Evolutionary conservation across 768 basidiomycete genomes (phyloP), one percentile per base, ranked within the genome.

Genomic region (Mycena pura): DNA sequence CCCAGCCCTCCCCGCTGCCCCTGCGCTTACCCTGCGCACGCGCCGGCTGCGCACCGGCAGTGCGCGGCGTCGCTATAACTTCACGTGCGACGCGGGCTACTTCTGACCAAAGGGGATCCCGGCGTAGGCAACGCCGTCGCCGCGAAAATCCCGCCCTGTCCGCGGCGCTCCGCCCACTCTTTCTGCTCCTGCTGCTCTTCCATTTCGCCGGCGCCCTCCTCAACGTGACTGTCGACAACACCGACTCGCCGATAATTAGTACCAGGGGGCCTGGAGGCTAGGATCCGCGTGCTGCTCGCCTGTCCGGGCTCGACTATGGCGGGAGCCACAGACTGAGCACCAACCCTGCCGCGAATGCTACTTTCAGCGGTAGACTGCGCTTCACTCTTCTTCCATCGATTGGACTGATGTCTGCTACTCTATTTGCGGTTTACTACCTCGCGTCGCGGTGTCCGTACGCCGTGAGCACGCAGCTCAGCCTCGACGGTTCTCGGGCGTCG

Each of bases 361-460:
- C 71, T 2, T 83, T 82, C 62, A 79, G 76, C 31, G 81, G 81
- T 82, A 49, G 13, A 68, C 54, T 27, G 19, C 29, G 13, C 47
- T 21, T 36, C 32, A 19, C 19, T 50, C 22, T 58, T 14, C n/a
- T 5, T 8, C 17, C 25, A 29, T 14, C 52, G 36, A 28, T n/a
- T n/a, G n/a, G n/a, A n/a, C n/a, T n/a, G n/a, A n/a, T n/a, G n/a
- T n/a, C n/a, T 14, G 21, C 14, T 31, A 3, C 21, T 32, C 21
- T 15, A 11, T 38, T 8, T 4, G 78, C 78, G 1, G 71, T 84
- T 15, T 82, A 79, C 46, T 80, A 78, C 59, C 60, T 80, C 40
- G 76, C 77, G 0, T 79, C 82, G 13, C 69, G 76, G 7, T 84
- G 81, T 81, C 82, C 82, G 15, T 82, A 80, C 67, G 53, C 57